Evolutionary conservation across 148 eudicot genomes (phyloP).

Genomic region (Fagopyrum homotropicum): DNA sequence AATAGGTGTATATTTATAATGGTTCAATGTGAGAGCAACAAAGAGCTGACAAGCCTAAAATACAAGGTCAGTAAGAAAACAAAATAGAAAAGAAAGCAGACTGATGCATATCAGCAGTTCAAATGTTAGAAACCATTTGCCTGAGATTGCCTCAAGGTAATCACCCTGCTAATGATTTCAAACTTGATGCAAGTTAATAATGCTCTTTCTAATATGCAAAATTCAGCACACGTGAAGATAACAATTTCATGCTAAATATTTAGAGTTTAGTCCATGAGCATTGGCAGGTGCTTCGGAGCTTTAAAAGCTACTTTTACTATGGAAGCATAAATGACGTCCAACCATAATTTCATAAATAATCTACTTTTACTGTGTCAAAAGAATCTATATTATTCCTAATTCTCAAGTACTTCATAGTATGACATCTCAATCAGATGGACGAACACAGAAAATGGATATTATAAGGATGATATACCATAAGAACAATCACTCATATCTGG

Average conservation of each 20-base stretch:
- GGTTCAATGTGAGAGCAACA: neutral
- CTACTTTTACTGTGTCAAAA: too few species aligned
- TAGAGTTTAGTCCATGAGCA: too few species aligned
- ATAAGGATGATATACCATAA: conserved; percentile 19
- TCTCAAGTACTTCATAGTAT: too few species aligned
- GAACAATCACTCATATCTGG: conserved; percentile 28
- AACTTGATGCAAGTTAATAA: neutral
- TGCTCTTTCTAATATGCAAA: neutral
- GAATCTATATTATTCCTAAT: too few species aligned
- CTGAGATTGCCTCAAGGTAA: neutral
- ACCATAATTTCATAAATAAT: neutral
- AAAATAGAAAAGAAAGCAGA: neutral
- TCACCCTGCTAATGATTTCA: neutral
- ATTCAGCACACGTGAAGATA: neutral
- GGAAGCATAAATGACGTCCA: neutral
- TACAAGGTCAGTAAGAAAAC: neutral
- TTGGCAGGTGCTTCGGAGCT: too few species aligned
- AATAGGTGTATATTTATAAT: neutral
- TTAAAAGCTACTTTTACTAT: neutral
- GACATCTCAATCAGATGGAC: too few species aligned
- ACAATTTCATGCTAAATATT: neutral
- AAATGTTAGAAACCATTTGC: neutral
- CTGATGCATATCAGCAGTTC: neutral
- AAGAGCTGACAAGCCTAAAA: neutral
- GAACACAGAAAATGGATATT: neutral